These are phyloP conservation scores for Penicillium antarcticum DNA, from an alignment of 495 filamentous ascomycete genomes.

Conservation along the genomic window DNA sequence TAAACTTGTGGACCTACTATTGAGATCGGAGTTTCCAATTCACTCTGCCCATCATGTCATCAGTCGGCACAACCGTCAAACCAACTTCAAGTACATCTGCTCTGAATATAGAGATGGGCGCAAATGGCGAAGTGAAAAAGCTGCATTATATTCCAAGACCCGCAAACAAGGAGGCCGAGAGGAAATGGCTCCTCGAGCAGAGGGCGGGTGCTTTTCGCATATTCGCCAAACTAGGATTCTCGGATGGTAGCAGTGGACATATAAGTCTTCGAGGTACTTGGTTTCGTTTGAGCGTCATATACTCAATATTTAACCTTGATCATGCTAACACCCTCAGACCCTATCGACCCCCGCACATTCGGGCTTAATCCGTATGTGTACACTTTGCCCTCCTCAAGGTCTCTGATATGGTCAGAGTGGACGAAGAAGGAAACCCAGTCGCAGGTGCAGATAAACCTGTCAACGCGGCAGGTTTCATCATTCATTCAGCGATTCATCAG, in stretches of 20 bases:
- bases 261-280: slow-evolving; percentile 33
- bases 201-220: slow-evolving; percentile 57
- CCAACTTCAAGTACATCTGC: neutral
- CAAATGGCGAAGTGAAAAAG: neutral
- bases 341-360: slow-evolving; percentile 4
- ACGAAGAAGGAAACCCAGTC: slow-evolving; percentile 35
- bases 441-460: slow-evolving; percentile 37
- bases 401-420: slow-evolving; percentile 34
- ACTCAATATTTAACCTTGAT: no score
- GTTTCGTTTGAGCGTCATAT: no score
- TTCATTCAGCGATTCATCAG: slow-evolving; percentile 43
- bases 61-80: neutral
- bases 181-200: slow-evolving; percentile 45
- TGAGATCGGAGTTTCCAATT: no score
- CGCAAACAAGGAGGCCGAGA: neutral
- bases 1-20: no score
- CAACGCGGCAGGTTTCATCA: slow-evolving; percentile 60
- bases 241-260: slow-evolving; percentile 58
- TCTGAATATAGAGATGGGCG: neutral
- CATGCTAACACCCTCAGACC: slow-evolving; percentile 1
- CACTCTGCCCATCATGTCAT: neutral
- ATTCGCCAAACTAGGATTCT: slow-evolving; percentile 54
- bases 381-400: slow-evolving; percentile 33
- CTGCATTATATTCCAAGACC: slow-evolving; percentile 13
- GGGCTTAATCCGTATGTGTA: slow-evolving; percentile 52